Evolutionary conservation across 139 green algal genomes (phyloP).

Genomic region (Tetradesmus obliquus): DNA sequence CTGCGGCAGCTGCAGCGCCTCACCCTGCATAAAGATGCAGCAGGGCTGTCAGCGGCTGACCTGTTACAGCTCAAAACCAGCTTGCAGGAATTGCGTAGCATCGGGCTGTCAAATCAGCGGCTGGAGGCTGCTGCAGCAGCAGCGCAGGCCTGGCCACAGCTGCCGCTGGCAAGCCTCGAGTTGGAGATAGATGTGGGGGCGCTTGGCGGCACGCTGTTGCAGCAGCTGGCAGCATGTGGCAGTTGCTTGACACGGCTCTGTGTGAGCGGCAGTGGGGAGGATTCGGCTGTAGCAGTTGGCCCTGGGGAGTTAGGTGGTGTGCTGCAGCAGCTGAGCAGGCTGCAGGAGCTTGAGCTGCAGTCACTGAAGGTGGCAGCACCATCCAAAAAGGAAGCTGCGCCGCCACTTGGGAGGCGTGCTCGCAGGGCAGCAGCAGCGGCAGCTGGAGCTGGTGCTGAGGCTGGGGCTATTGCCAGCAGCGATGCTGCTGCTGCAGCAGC

Average conservation of each 20-base stretch:
- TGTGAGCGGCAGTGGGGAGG: background rate
- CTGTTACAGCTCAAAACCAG: background rate
- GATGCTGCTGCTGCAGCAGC: background rate
- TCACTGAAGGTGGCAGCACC: background rate
- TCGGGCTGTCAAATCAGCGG: background rate
- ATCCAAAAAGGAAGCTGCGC: background rate
- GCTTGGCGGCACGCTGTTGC: background rate
- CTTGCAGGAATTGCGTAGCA: background rate
- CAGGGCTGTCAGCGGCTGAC: background rate
- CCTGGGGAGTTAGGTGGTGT: background rate
- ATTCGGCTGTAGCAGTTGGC: background rate
- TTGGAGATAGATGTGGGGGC: background rate
- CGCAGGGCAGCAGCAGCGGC: background rate
- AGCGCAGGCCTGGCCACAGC: background rate
- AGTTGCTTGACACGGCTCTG: background rate
- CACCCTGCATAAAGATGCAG: background rate
- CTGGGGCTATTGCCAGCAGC: background rate
- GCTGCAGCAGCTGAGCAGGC: background rate
- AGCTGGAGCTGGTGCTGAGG: background rate
- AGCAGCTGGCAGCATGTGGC: background rate
- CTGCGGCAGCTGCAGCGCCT: background rate
- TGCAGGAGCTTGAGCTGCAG: background rate
- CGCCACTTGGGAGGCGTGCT: background rate
- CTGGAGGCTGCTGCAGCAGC: background rate
- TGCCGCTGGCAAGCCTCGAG: background rate